phyloP scores from a whole-genome alignment of 495 filamentous ascomycete genomes.

The Podospora fimiseda region DNA sequence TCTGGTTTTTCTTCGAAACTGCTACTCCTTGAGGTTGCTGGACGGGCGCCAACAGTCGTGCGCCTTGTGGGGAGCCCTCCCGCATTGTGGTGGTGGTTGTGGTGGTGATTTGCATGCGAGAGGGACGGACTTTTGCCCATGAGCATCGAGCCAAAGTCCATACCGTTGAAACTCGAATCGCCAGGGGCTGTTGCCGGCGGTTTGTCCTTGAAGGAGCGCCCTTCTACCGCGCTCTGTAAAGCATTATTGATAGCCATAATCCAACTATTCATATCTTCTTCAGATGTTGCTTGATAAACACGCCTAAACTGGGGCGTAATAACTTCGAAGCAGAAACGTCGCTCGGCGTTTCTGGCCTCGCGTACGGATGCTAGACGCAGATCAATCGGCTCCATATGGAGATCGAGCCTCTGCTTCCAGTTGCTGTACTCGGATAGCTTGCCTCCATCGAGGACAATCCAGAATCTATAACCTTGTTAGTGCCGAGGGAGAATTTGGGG shows the following conservation, averaged over 20 bases:
- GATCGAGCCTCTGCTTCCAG: conserved; percentile 94
- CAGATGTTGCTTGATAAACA: conserved; percentile 95
- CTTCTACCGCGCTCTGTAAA: conserved; percentile 89
- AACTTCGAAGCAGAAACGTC: conserved; percentile 96
- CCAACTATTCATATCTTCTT: conserved; percentile 97
- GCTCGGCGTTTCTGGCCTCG: conserved; percentile 87
- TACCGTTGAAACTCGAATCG: conserved; percentile 52
- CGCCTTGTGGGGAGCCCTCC: conserved; percentile 61
- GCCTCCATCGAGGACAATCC: conserved; percentile 95
- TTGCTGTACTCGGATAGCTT: conserved; percentile 97
- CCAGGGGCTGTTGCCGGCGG: conserved; percentile 36
- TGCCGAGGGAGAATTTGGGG: too few species aligned
- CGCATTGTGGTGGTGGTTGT: conserved; percentile 22
- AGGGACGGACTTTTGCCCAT: conserved; percentile 89
- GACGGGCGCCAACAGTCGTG: conserved; percentile 80
- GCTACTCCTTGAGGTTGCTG: conserved; percentile 61
- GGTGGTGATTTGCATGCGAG: conserved; percentile 38
- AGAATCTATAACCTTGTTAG: conserved; percentile 58
- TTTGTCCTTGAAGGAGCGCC: conserved; percentile 51
- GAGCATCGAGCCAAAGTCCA: conserved; percentile 84
- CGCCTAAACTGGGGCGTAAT: conserved; percentile 96
- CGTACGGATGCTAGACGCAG: conserved; percentile 93
- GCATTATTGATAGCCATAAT: conserved; percentile 96
- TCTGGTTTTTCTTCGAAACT: conserved; percentile 73
- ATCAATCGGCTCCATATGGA: conserved; percentile 98